Percentiles rank a stretch among this genome's conserved stretches.
These are phyloP conservation scores for Rhodofomes roseus DNA, from an alignment of 1,284 basidiomycete genomes.

Conservation along the genomic window DNA sequence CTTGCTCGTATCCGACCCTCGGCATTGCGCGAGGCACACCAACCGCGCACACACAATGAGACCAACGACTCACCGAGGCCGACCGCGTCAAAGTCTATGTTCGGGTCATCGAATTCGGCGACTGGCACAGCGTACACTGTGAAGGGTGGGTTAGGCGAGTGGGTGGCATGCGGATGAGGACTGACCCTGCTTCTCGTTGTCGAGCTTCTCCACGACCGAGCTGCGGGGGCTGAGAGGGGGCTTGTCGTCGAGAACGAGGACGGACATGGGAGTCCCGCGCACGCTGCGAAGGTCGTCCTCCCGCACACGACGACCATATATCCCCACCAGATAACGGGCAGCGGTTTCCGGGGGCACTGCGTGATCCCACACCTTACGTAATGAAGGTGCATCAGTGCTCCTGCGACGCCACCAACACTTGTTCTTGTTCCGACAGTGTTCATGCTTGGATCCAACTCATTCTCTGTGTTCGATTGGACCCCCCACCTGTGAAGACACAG, in stretches of 20 bases:
- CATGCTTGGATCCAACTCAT: too few species aligned
- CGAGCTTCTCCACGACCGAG: conserved; percentile 28
- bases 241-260: conserved; percentile 21
- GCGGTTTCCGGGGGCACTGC: background rate
- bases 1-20: too few species aligned
- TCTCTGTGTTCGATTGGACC: too few species aligned
- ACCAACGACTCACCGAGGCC: conserved; percentile 19
- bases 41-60: too few species aligned
- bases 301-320: conserved; percentile 6
- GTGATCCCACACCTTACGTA: background rate
- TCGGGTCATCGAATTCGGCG: conserved; percentile 61
- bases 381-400: too few species aligned
- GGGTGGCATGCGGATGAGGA: background rate
- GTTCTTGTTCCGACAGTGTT: too few species aligned
- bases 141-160: background rate
- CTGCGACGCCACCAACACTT: too few species aligned
- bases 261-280: conserved; percentile 26
- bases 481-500: too few species aligned
- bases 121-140: conserved; percentile 9
- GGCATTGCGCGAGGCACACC: too few species aligned
- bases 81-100: conserved; percentile 47
- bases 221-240: conserved; percentile 12
- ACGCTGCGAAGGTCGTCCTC: conserved; percentile 7
- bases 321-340: background rate
- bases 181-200: conserved; percentile 20